Evolutionary conservation across 2,329 filamentous ascomycete species (phyloP), one percentile per base, ranked within the genome.

Genomic region (Fusarium sarcochroum): DNA sequence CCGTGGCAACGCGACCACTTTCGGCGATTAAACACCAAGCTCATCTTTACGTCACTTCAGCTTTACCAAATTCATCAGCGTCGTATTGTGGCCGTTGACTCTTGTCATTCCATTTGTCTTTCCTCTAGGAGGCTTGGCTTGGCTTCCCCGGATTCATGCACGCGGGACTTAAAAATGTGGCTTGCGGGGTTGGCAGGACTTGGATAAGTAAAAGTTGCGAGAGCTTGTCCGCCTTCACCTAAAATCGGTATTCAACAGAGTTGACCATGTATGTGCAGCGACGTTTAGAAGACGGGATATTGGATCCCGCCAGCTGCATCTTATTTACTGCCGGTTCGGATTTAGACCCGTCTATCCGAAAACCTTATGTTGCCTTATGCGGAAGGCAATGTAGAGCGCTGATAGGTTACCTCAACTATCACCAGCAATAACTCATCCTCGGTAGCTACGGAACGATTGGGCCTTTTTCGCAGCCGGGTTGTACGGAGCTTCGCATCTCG

Each of bases 401-500:
- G 25, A 21, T 55, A 48, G 40, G 48, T 38, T 23, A 17, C 18
- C 13, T 14, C 21, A 27, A 41, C 20, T 23, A 58, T 34, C 46
- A 25, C 34, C 20, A 27, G 11, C 38, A 14, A 23, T 30, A 40
- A 17, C 32, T 55, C 17, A 42, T 35, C 41, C 40, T 53, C 30
- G 40, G 45, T 38, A 35, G 21, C 38, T 10, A 46, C 50, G 23
- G 37, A 32, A 53, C 48, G 23, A 27, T 25, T 21, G 32, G 21
- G 38, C 7, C 38, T 32, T 37, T 46, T 52, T 38, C 17, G 27
- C 23, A 25, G 20, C 35, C 51, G 54, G 30, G 63, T 45, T 48
- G n/a, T 46, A 41, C 45, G 20, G 51, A 34, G 25, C 21, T 41
- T 47, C 35, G 59, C 46, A 63, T 59, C 64, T 70, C 60, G 58